Evolutionary conservation across 2,329 filamentous ascomycete species (phyloP).

Genomic region (Cladorrhinum sp.): DNA sequence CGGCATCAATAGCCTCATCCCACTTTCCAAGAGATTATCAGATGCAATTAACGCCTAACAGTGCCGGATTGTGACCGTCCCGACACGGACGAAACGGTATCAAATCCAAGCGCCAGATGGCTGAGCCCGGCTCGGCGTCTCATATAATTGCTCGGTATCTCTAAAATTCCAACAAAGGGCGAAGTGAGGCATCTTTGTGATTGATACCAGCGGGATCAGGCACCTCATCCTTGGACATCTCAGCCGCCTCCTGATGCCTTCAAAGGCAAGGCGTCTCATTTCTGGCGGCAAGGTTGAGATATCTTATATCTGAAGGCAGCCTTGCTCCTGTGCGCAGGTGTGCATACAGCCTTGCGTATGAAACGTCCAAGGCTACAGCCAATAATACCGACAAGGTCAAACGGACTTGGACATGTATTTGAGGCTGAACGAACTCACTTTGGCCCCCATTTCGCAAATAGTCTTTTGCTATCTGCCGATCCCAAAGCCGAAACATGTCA

Average conservation of each 20-base stretch:
- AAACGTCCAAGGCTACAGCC: not conserved
- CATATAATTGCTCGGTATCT: not conserved
- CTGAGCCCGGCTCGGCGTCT: constrained; percentile 6
- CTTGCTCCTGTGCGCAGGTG: not conserved
- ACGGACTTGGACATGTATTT: no score
- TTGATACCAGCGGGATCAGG: not conserved
- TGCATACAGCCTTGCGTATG: not conserved
- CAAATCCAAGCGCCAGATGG: not conserved
- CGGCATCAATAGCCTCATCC: no score
- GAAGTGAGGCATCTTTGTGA: not conserved
- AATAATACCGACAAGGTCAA: no score
- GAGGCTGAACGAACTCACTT: not conserved
- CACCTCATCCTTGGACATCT: not conserved
- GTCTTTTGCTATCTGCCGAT: not conserved
- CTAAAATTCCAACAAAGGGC: not conserved
- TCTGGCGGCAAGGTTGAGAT: not conserved
- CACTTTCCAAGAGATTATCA: not conserved
- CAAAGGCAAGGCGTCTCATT: not conserved
- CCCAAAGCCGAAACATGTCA: not conserved
- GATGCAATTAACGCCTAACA: not conserved
- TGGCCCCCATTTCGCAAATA: not conserved
- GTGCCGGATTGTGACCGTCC: not conserved
- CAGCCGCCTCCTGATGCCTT: not conserved
- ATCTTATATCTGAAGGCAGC: not conserved
- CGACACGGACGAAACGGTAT: constrained; percentile 6